Evolutionary conservation across 2,329 filamentous ascomycete genomes (phyloP).

Genomic region (Paraphaeosphaeria sporulosa): DNA sequence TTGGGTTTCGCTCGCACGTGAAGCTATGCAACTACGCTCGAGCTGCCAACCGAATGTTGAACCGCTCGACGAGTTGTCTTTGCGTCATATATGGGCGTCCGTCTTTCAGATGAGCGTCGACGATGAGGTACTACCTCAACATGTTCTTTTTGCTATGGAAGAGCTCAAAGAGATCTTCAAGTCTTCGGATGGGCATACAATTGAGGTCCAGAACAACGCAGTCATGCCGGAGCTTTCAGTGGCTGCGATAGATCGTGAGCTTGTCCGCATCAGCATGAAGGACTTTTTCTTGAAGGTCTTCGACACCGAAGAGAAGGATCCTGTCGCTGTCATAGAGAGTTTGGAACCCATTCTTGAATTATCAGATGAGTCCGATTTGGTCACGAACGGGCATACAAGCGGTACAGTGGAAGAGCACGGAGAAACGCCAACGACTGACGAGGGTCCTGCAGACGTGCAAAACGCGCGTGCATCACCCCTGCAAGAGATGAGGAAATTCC

Average conservation of each 20-base stretch:
- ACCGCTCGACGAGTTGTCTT: slow-evolving; percentile 52
- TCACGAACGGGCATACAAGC: slow-evolving; percentile 14
- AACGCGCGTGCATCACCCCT: slow-evolving; percentile 49
- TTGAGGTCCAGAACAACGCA: slow-evolving; percentile 80
- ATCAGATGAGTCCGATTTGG: slow-evolving; percentile 11
- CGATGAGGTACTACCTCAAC: slow-evolving; percentile 63
- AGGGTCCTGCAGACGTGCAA: slow-evolving; percentile 14
- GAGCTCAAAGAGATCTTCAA: slow-evolving; percentile 66
- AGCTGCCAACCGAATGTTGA: slow-evolving; percentile 27
- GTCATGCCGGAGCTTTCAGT: slow-evolving; percentile 88
- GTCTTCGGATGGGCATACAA: slow-evolving; percentile 57
- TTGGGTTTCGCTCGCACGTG: slow-evolving; percentile 66
- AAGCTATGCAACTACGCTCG: slow-evolving; percentile 57
- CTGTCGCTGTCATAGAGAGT: slow-evolving; percentile 85
- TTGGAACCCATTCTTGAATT: slow-evolving; percentile 91
- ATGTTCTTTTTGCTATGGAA: slow-evolving; percentile 67
- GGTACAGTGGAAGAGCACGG: slow-evolving; percentile 15
- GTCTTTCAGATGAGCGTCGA: slow-evolving; percentile 67
- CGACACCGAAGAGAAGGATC: slow-evolving; percentile 80
- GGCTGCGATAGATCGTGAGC: slow-evolving; percentile 85
- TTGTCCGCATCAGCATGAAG: slow-evolving; percentile 91
- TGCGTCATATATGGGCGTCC: slow-evolving; percentile 73
- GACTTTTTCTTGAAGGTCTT: slow-evolving; percentile 95
- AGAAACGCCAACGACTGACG: slow-evolving; percentile 22
- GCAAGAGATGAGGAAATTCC: slow-evolving; percentile 83